A percentile compares a stretch with the other conserved stretches of the same genome.
These are phyloP conservation scores for Hirsutella rhossiliensis DNA, from an alignment of 2,329 filamentous ascomycete species.

Conservation along the genomic window DNA sequence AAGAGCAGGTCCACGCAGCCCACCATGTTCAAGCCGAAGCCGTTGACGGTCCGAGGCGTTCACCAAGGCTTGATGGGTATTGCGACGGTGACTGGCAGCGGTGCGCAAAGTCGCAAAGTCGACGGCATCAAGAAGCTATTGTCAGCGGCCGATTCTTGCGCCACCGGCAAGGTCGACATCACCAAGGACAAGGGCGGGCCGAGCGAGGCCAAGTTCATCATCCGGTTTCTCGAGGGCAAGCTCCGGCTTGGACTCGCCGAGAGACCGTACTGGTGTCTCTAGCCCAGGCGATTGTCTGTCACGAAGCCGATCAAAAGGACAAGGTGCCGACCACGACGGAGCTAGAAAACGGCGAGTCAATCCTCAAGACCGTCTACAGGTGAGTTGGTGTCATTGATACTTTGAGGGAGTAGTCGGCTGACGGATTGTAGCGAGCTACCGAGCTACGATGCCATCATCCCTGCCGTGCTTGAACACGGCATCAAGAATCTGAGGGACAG, in stretches of 20 bases:
- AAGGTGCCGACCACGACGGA: conserved; percentile 63
- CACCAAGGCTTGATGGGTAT: conserved; percentile 82
- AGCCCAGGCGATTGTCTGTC: conserved; percentile 75
- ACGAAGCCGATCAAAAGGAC: conserved; percentile 63
- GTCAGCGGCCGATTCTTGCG: conserved; percentile 72
- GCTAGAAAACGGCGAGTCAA: conserved; percentile 70
- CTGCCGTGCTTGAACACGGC: conserved; percentile 75
- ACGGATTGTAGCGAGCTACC: too few species aligned
- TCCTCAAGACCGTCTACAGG: conserved; percentile 86
- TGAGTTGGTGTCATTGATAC: conserved; percentile 21
- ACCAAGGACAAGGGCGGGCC: conserved; percentile 84
- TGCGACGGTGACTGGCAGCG: conserved; percentile 75
- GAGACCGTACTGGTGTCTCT: conserved; percentile 82
- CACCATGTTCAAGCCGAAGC: conserved; percentile 96
- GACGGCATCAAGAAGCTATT: conserved; percentile 92
- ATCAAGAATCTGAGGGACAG: conserved; percentile 74
- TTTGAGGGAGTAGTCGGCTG: too few species aligned
- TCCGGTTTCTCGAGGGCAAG: conserved; percentile 91
- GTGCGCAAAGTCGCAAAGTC: conserved; percentile 82
- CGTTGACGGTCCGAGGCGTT: conserved; percentile 75
- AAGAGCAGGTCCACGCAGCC: conserved; percentile 92
- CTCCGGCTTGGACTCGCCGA: conserved; percentile 84
- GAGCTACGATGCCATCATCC: conserved; percentile 74
- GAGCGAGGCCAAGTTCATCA: conserved; percentile 88
- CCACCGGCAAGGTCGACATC: conserved; percentile 73